Base-by-base conservation (phyloP, 2,329 filamentous ascomycete genomes). In the Arthrinium puccinioides region DNA sequence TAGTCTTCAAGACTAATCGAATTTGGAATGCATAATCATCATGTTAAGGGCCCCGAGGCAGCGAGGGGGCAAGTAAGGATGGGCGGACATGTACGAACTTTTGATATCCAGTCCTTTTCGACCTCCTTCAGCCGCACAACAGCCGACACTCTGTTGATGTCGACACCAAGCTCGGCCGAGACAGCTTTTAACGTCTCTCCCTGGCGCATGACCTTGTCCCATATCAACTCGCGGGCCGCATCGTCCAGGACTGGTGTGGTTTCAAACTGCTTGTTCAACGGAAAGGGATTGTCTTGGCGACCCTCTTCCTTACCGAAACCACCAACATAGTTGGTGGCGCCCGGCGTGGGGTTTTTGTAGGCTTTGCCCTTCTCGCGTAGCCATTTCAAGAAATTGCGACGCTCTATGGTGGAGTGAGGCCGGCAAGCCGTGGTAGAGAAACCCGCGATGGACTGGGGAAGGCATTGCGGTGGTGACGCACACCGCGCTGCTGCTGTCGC, bases 1-100 rank as follows among this genome's bases (percentile, higher is more conserved):
- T 63, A 80, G 89, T 97, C 89, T 95, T 96, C 74, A 94, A 95
- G 90, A 97, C 90, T 96, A 95, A 97, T 96, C 90, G 90, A 84
- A 76, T 79, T 81, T 78, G 75, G 74, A 77, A 66, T 70, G 74
- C 54, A 60, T 76, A 74, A 79, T 79, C 74, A 78, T 79, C 74
- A 78, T 62, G 44, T 51, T 53, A 51, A 55, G 43, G 40, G 27
- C 29, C 31, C 29, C 27, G 41, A 41, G 38, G 27, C 21, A 34
- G 16, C 23, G n/a, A 25, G 24, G 27, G 24, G 24, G 14, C n/a
- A 25, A n/a, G 18, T 6, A n/a, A 35, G 36, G 37, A 39, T 24
- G 37, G 30, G 13, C 40, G 44, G n/a, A n/a, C n/a, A n/a, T n/a
- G n/a, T n/a, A 38, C 21, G 34, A 39, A 95, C 89, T 70, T 89